Evolutionary conservation across 495 filamentous ascomycete species (phyloP).

Genomic region (Mytilinidion resinicola): DNA sequence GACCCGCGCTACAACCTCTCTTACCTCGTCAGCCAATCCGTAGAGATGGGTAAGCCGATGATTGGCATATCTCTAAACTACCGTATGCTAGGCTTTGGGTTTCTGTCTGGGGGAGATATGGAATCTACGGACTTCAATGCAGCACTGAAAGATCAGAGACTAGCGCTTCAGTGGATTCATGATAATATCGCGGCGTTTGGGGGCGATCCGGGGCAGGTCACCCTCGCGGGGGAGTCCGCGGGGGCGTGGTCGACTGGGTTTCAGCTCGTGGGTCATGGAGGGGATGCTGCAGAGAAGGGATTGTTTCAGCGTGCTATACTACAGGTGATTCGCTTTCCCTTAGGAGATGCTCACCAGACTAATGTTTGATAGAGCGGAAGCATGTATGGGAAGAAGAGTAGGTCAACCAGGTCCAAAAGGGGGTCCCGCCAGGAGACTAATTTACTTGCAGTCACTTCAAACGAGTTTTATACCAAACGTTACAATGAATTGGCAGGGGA

Average conservation of each 20-base stretch:
- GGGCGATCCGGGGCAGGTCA: constrained; percentile 32
- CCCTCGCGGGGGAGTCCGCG: constrained; percentile 32
- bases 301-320: constrained; percentile 43
- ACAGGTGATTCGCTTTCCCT: too few relatives aligned
- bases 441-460: too few relatives aligned
- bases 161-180: constrained; percentile 25
- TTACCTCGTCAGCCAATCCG: constrained; percentile 6
- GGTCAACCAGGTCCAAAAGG: too few relatives aligned
- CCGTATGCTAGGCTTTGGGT: constrained; percentile 6
- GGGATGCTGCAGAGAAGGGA: constrained; percentile 45
- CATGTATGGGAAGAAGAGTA: too few relatives aligned
- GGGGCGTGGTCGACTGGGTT: constrained; percentile 50
- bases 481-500: too few relatives aligned
- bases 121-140: constrained; percentile 3
- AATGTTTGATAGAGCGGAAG: too few relatives aligned
- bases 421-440: too few relatives aligned
- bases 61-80: constrained; percentile 8
- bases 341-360: too few relatives aligned
- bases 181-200: constrained; percentile 36
- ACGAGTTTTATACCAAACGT: too few relatives aligned
- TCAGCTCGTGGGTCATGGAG: constrained; percentile 47
- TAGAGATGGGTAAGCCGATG: background rate
- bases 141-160: constrained; percentile 10
- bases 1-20: constrained; percentile 8
- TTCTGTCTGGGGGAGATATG: constrained; percentile 1